Evolutionary conservation across 305 asterid species (phyloP), one percentile per base, ranked within the genome.

Genomic region (Ilex paraguariensis): DNA sequence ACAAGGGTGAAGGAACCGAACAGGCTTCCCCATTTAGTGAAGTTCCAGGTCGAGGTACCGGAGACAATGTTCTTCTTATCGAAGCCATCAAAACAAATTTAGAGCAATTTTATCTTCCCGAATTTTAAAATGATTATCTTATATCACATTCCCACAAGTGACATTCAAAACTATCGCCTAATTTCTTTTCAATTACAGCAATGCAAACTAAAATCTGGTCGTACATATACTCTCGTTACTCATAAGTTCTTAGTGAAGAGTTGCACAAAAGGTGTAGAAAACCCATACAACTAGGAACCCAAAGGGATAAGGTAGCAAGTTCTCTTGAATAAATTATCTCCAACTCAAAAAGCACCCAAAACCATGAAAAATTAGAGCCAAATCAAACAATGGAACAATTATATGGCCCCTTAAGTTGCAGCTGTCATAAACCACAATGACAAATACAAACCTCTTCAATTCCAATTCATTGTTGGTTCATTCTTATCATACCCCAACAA

Each of bases 51-150:
- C 88, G 80, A 68, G 89, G 83, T 63, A 83, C 82, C 3, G 87
- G 93, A 31, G 88, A 84, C 66, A 83, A 53, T 42, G 89, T 75
- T 69, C 97, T 78, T 73, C 97, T 77, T 61, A 87, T 80, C 12
- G 89, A 89, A 57, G 94, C 94, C 95, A 89, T 88, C 39, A 75
- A 40, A 52, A 33, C 53, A n/a, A 56, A 66, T 69, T 65, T 36
- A 21, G n/a, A 42, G 55, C 49, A 7, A 54, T 63, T 65, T 57
- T 4, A 45, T 49, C 48, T 50, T 70, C 13, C 44, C 65, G 51
- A 70, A 77, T 62, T 58, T 16, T 60, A 51, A n/a, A 62, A 49
- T 12, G n/a, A 50, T 42, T 51, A 57, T 52, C 44, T 48, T 53
- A 53, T 65, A 51, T 57, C 46, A 13, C 54, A 62, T 64, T 40